Evolutionary conservation across 163 green algal genomes (phyloP).

Genomic region (Volvox carteri): DNA sequence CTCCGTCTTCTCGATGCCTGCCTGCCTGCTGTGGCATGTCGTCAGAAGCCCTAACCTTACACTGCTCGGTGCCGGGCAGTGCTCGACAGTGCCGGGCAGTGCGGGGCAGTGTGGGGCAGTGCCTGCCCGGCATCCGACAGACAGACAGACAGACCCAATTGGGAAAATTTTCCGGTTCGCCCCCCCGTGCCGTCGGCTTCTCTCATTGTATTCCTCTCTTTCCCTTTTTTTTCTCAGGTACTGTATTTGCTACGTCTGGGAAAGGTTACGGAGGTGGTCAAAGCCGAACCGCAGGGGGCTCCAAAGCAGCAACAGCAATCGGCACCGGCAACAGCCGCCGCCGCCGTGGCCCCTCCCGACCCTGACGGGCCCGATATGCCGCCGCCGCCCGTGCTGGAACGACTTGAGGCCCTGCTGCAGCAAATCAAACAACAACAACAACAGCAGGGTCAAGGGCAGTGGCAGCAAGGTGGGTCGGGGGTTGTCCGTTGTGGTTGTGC

Average conservation of each 20-base stretch:
- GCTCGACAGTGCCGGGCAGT: no score
- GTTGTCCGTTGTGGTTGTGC: no score
- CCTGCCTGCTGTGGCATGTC: no score
- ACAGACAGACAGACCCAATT: no score
- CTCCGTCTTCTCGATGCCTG: no score
- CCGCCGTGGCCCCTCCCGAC: background rate
- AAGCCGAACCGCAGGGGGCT: background rate
- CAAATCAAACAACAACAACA: slow-evolving; percentile 4
- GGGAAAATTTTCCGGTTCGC: no score
- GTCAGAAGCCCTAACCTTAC: no score
- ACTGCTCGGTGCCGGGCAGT: no score
- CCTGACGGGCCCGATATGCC: background rate
- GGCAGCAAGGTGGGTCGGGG: no score
- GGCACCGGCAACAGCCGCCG: background rate
- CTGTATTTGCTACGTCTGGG: slow-evolving; percentile 31
- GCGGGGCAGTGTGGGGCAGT: no score
- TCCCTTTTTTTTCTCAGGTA: background rate
- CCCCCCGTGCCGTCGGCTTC: background rate
- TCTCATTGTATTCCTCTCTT: background rate
- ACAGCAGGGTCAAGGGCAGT: background rate
- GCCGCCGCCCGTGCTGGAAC: slow-evolving; percentile 2
- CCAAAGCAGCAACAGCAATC: background rate
- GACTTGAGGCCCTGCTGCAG: background rate
- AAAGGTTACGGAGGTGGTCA: slow-evolving; percentile 19
- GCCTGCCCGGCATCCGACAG: no score